Evolutionary conservation across 169 alveolate species (phyloP).

Genomic region (Cryptosporidium felis): DNA sequence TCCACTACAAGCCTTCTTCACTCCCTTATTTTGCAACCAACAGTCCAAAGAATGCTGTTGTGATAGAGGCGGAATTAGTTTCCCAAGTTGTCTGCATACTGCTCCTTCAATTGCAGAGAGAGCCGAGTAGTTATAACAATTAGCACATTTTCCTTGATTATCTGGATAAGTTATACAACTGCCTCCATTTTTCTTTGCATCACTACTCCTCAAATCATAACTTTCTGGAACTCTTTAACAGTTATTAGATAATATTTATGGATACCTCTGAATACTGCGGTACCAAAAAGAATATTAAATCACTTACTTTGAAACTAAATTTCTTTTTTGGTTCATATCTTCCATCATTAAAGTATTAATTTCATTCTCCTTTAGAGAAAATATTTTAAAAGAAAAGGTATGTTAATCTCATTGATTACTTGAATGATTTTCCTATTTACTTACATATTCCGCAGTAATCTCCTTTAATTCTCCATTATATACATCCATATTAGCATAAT

Average conservation of each 20-base stretch:
- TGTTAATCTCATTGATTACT: too few species aligned
- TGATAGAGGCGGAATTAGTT: slow-evolving; percentile 40
- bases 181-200: slow-evolving; percentile 53
- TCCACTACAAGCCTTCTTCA: slow-evolving; percentile 53
- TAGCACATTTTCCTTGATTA: slow-evolving; percentile 69
- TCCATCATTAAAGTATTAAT: background rate
- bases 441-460: slow-evolving; percentile 26
- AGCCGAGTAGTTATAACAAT: slow-evolving; percentile 63
- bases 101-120: slow-evolving; percentile 64
- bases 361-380: background rate
- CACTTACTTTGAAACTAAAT: background rate
- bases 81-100: slow-evolving; percentile 46
- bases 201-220: slow-evolving; percentile 49
- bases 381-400: background rate
- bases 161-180: slow-evolving; percentile 65
- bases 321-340: background rate
- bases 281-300: too few species aligned
- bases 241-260: background rate
- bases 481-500: slow-evolving; percentile 28
- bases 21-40: slow-evolving; percentile 50
- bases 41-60: slow-evolving; percentile 63
- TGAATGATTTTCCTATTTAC: too few species aligned
- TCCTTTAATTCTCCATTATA: slow-evolving; percentile 17
- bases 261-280: too few species aligned
- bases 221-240: slow-evolving; percentile 47